Conservation (phyloP, 495 filamentous ascomycete species). For the Chaetomidium leptoderma region DNA sequence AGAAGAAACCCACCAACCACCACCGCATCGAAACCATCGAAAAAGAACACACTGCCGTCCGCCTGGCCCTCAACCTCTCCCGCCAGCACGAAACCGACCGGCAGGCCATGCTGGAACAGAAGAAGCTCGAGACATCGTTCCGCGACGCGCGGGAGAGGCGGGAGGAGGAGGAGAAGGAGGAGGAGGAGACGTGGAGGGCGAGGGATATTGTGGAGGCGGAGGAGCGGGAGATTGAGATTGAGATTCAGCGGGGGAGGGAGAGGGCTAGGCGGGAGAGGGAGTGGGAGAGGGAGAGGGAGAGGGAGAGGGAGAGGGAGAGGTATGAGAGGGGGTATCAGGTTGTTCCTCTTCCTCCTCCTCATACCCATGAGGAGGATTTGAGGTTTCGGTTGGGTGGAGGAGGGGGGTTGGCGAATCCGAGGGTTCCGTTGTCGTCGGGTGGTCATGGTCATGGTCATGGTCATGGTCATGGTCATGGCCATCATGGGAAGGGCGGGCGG, state of each 20-base stretch:
- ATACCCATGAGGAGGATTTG: neutral
- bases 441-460: neutral
- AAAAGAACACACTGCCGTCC: neutral
- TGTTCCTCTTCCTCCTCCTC: neutral
- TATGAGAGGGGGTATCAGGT: slow-evolving; percentile 5
- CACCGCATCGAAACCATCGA: neutral
- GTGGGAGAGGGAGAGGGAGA: neutral
- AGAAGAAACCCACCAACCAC: neutral
- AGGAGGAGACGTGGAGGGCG: neutral
- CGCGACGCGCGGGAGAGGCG: neutral
- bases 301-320: neutral
- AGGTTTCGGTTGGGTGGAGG: neutral
- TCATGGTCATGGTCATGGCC: neutral
- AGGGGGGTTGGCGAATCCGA: neutral
- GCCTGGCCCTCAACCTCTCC: neutral
- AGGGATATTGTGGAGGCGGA: no score
- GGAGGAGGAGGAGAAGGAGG: neutral
- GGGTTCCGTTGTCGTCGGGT: neutral
- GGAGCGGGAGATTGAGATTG: neutral
- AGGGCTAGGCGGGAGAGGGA: neutral
- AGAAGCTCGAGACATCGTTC: neutral
- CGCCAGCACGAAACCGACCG: neutral
- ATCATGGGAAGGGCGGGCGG: neutral
- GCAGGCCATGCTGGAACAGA: neutral
- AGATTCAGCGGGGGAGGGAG: neutral